Evolutionary conservation across 2,329 filamentous ascomycete genomes (phyloP).

Genomic region (Fusarium staphyleae): DNA sequence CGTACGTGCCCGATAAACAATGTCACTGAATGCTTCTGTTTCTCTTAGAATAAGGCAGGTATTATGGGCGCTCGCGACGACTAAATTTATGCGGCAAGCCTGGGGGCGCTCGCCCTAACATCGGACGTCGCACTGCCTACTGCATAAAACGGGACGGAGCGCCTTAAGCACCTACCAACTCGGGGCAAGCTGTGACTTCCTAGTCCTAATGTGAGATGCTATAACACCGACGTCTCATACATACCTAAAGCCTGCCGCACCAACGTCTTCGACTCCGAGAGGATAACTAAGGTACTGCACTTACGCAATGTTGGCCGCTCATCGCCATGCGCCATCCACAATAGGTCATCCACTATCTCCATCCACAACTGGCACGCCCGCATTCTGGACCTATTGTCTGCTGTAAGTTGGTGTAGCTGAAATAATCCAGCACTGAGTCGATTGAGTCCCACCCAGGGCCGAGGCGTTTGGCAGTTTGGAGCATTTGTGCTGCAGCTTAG

Average conservation of each 20-base stretch:
- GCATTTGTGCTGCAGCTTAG: constrained; percentile 5
- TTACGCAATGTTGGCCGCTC: constrained; percentile 35
- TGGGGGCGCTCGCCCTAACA: constrained; percentile 27
- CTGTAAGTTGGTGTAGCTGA: too few species aligned
- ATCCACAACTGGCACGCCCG: constrained; percentile 30
- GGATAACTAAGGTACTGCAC: constrained; percentile 11
- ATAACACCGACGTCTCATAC: constrained; percentile 14
- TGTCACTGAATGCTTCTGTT: constrained; percentile 8
- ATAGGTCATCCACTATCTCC: constrained; percentile 30
- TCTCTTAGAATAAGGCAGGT: constrained; percentile 23
- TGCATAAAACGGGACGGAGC: constrained; percentile 36
- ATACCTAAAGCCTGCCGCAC: constrained; percentile 17
- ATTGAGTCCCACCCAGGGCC: constrained; percentile 8
- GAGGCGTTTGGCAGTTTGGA: constrained; percentile 12
- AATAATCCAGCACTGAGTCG: background rate
- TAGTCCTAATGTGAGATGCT: constrained; percentile 23
- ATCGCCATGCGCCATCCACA: constrained; percentile 32
- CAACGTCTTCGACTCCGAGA: constrained; percentile 5
- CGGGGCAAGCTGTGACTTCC: constrained; percentile 17
- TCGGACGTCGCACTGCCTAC: constrained; percentile 17
- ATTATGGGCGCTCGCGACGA: constrained; percentile 16
- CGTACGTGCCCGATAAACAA: constrained; percentile 19
- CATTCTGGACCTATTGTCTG: background rate
- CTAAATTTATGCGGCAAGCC: constrained; percentile 43
- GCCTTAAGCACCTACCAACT: constrained; percentile 38